These are phyloP conservation scores for Kluyveromyces starmeri DNA, from an alignment of 805 yeast species.

Conservation along the genomic window DNA sequence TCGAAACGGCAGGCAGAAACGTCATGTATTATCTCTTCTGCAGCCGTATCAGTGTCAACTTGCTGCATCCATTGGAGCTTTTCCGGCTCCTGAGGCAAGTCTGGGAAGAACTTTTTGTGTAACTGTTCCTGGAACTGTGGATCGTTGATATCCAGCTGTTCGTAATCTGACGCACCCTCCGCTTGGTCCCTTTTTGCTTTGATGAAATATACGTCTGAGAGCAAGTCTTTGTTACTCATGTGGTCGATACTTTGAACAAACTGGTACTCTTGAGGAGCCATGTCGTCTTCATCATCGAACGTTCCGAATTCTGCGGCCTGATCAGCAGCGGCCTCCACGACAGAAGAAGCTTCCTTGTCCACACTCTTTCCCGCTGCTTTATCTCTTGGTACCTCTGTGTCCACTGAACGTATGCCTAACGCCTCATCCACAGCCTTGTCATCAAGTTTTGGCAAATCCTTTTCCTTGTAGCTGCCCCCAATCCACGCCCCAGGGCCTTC, in stretches of 20 bases:
- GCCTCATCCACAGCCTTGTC: slow-evolving; percentile 26
- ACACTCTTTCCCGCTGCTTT: neutral
- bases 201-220: slow-evolving; percentile 54
- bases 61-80: slow-evolving; percentile 91
- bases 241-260: slow-evolving; percentile 38
- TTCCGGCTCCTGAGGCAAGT: slow-evolving; percentile 71
- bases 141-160: slow-evolving; percentile 52
- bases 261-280: slow-evolving; percentile 41
- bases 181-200: slow-evolving; percentile 22
- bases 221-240: slow-evolving; percentile 34
- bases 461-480: slow-evolving; percentile 22
- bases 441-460: slow-evolving; percentile 18
- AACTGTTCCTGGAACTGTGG: slow-evolving; percentile 71
- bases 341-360: slow-evolving; percentile 10
- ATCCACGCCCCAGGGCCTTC: slow-evolving; percentile 32
- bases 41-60: slow-evolving; percentile 34
- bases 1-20: slow-evolving; percentile 77
- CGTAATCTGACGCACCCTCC: slow-evolving; percentile 23
- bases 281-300: slow-evolving; percentile 39
- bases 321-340: slow-evolving; percentile 13
- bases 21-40: slow-evolving; percentile 31
- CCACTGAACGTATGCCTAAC: slow-evolving; percentile 12
- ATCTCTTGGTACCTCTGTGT: neutral
- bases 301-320: neutral
- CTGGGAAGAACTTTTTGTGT: slow-evolving; percentile 83